Evolutionary conservation across 2,329 filamentous ascomycete genomes (phyloP).

Genomic region (Fusarium sp.): DNA sequence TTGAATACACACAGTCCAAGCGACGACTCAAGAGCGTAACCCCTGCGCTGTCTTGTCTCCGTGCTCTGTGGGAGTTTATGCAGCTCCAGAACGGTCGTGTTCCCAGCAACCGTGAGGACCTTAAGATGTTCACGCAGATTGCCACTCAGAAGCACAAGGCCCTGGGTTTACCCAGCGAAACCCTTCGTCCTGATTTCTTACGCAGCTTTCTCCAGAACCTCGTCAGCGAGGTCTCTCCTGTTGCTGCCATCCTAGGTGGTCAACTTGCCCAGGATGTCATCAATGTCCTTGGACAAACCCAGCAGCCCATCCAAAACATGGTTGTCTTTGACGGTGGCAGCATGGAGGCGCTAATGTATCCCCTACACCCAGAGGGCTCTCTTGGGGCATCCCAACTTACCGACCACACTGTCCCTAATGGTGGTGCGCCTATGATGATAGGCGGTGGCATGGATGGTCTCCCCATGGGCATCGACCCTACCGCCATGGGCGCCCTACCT

Average conservation of each 20-base stretch:
- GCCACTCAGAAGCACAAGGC: constrained; percentile 83
- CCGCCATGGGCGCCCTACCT: constrained; percentile 41
- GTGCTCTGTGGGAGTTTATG: constrained; percentile 87
- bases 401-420: constrained; percentile 39
- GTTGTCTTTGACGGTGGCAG: constrained; percentile 89
- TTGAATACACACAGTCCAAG: constrained; percentile 73
- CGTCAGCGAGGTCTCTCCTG: constrained; percentile 84
- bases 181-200: constrained; percentile 76
- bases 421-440: constrained; percentile 40
- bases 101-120: constrained; percentile 71
- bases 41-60: constrained; percentile 84
- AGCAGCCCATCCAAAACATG: constrained; percentile 97
- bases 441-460: constrained; percentile 38
- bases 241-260: constrained; percentile 89
- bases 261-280: constrained; percentile 96
- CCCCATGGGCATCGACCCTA: constrained; percentile 42
- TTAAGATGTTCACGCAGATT: constrained; percentile 80
- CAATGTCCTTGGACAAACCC: constrained; percentile 88
- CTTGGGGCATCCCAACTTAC: constrained; percentile 63
- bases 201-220: constrained; percentile 89
- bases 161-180: constrained; percentile 75
- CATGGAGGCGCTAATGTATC: constrained; percentile 82
- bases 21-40: constrained; percentile 81
- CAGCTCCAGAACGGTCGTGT: constrained; percentile 64
- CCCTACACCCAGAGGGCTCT: constrained; percentile 76